Evolutionary conservation across 2,329 filamentous ascomycete genomes (phyloP).

Genomic region (Stagonosporopsis vannaccii): DNA sequence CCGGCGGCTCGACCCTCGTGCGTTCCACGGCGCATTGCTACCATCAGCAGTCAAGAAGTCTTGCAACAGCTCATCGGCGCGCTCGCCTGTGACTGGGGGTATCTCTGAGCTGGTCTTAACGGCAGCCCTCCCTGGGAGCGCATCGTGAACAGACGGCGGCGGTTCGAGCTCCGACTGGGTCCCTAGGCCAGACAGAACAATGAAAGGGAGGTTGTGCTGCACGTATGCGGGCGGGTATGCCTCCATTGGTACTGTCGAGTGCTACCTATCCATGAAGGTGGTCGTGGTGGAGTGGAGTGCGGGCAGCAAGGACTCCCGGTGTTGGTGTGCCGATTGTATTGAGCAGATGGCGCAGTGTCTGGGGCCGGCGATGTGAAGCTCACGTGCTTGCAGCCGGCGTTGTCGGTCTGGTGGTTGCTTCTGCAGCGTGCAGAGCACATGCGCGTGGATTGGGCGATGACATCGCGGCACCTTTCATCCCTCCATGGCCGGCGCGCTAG

Average conservation of each 20-base stretch:
- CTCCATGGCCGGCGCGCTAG: constrained; percentile 18
- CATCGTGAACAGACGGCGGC: constrained; percentile 55
- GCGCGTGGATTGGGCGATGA: constrained; percentile 12
- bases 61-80: constrained; percentile 69
- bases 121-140: constrained; percentile 55
- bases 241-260: constrained; percentile 66
- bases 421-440: constrained; percentile 16
- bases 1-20: constrained; percentile 58
- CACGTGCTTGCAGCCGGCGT: not conserved
- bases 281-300: constrained; percentile 13
- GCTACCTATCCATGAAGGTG: constrained; percentile 42
- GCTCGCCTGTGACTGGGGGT: constrained; percentile 69
- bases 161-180: constrained; percentile 37
- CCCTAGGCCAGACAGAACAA: constrained; percentile 80
- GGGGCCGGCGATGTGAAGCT: no score
- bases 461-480: constrained; percentile 11
- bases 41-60: constrained; percentile 73
- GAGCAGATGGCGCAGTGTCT: not conserved
- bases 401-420: constrained; percentile 3
- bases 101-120: constrained; percentile 74
- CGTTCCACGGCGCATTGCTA: constrained; percentile 71
- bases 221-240: constrained; percentile 81
- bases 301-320: constrained; percentile 13
- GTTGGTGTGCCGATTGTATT: not conserved
- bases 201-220: constrained; percentile 83